Evolutionary conservation across 2,329 filamentous ascomycete genomes (phyloP), one percentile per base, ranked within the genome.

Genomic region (Claviceps sp.): DNA sequence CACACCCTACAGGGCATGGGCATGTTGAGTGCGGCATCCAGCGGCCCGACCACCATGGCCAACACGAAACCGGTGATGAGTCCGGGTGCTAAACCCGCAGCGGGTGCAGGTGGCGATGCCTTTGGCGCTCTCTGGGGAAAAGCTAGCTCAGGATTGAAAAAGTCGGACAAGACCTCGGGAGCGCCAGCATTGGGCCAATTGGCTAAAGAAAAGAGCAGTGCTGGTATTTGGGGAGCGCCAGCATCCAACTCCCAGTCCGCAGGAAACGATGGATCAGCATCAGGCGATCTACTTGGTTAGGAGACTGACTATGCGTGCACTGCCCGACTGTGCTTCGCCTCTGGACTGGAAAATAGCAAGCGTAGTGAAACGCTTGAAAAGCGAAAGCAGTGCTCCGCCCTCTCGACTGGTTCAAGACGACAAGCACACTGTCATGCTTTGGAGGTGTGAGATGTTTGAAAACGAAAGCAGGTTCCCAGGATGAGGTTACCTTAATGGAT

Each of bases 161-260:
- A 93, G 71, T 70, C 77, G 1, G 75, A 70, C 55, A 77, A 82
- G 2, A 73, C 77, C 13, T 74, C 72, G 9, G 72, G 76, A 51
- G 85, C 85, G 0, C 84, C 88, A 50, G 90, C 90, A 52, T 78
- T 98, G 70, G 90, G 89, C 34, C 90, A 95, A 66, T 81, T 98
- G 68, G 91, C 90, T n/a, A 96, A 96, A 74, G 89, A 96, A 70
- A 96, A 97, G 77, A 93, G 89, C 54, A 89, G 84, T 60, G 89
- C 90, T 16, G 89, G 90, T 7, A 88, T 98, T 57, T 98, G 94
- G 89, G 93, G 91, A 18, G 79, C 86, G 0, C 76, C 85, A 16
- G 74, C 81, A 47, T 55, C 72, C 58, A 50, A 63, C 5, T 52
- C 61, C n/a, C 64, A 69, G 55, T 59, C 66, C 1, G 60, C 61